Evolutionary conservation across 2,329 filamentous ascomycete species (phyloP), one percentile per base, ranked within the genome.

Genomic region (Aspergillus pseudoglaucus): DNA sequence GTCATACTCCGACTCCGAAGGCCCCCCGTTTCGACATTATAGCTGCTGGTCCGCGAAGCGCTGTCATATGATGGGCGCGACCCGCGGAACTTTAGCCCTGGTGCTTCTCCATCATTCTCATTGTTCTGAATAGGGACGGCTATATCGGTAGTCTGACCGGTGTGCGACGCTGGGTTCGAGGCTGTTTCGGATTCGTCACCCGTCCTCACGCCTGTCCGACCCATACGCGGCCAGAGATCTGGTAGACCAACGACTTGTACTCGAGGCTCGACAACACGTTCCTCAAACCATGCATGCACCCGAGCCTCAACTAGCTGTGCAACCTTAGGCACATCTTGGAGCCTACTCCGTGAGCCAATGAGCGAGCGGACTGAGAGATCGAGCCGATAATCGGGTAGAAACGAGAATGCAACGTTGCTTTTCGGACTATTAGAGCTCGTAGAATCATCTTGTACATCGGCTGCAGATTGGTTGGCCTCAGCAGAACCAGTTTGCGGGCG

Each of bases 391-490:
- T 84, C 81, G 49, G 74, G 74, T 4, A 76, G 66, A 55, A 98
- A 98, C 48, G 89, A 94, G 68, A 98, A 97, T 0, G 88, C 88
- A 67, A 98, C 85, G 64, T 90, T 94, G 3, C 93, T 95, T 3
- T 75, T 75, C 1, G 87, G 87, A 3, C 82, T 87, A 20, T 81
- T 71, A 49, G 65, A 67, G 54, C 57, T 63, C 50, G 54, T 59
- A 32, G 53, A 30, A 44, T 55, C 32, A 60, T 47, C 42, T 55
- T 44, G 42, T 2, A 39, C 6, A 2, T 46, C 44, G 9, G 47
- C 49, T 6, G 40, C 22, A 15, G 46, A 39, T 32, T 44, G 46
- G 14, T 45, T 30, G 6, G 43, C 23, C 4, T 53, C 55, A 12
- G 49, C 44, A 8, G 58, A 41, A 3, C 49, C 50, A 18, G 56